Conservation (phyloP, 108 stramenopile genomes). For the Cylindrotheca fusiformis region DNA sequence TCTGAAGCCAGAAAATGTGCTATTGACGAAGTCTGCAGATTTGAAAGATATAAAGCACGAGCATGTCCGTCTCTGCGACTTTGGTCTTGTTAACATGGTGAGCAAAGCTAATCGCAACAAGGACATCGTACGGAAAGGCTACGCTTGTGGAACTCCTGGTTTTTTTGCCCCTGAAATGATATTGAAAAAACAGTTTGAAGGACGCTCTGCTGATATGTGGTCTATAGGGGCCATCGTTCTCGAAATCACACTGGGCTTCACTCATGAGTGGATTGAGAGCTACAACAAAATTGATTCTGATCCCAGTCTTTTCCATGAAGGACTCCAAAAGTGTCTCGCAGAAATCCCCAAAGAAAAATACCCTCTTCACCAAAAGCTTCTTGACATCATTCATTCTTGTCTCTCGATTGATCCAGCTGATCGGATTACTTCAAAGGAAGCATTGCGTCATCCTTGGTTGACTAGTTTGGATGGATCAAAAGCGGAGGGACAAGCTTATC, state of each 20-base stretch:
- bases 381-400: constrained; percentile 27
- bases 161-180: constrained; percentile 82
- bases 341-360: constrained; percentile 22
- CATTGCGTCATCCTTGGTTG: constrained; percentile 80
- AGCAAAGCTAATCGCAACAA: constrained; percentile 19
- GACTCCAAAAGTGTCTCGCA: constrained; percentile 15
- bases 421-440: constrained; percentile 68
- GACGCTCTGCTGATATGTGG: constrained; percentile 65
- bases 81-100: constrained; percentile 53
- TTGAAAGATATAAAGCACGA: constrained; percentile 8
- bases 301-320: constrained; percentile 5
- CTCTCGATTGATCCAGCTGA: constrained; percentile 52
- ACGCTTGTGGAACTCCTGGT: constrained; percentile 66
- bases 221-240: constrained; percentile 65
- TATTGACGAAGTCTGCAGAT: constrained; percentile 18
- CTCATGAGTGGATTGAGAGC: constrained; percentile 33
- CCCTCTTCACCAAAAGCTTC: constrained; percentile 7
- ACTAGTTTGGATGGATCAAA: neutral
- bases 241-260: constrained; percentile 47
- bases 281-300: constrained; percentile 16
- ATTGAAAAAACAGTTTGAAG: constrained; percentile 30
- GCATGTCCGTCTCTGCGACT: constrained; percentile 61
- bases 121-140: constrained; percentile 35
- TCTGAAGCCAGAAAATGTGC: constrained; percentile 59
- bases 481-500: too few species aligned